Evolutionary conservation across 345 rosid genomes (phyloP), one percentile per base, ranked within the genome.

Genomic region (Clarkia xantiana): DNA sequence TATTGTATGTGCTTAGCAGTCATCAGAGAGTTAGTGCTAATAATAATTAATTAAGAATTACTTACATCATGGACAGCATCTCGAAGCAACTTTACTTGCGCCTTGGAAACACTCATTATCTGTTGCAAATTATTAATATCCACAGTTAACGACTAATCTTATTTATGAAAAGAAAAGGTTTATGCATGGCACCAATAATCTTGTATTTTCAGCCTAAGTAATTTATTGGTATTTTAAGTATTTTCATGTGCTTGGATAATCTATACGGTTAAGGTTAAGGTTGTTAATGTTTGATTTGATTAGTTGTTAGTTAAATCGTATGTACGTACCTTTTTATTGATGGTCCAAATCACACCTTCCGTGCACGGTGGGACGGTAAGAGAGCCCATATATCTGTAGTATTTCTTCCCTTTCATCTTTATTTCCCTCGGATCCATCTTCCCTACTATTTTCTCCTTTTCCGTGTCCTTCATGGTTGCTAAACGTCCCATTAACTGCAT

Each of bases 301-400:
- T 22, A 22, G 5, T 5, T 2, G 5, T 22, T 5, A 5, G 25
- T 22, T 2, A 22, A 2, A 2, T 5, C 5, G 5, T n/a, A 14
- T n/a, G 2, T 12, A 36, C 11, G 10, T 61, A 87, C 91, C 74
- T 71, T 62, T 51, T 53, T 60, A 70, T 68, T 52, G 51, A 84
- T 70, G 54, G 59, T 76, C 95, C 95, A 80, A 49, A 58, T 64
- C 52, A 88, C 89, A 55, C 75, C 80, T 75, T 88, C 76, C 0
- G 89, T 72, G 61, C 95, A 88, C 46, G 95, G 95, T 64, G 97
- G 89, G 29, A 72, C 65, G 0, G 97, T 79, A 45, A 88, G 86
- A 1, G 97, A 88, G 40, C 97, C 97, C 18, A 56, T 45, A 54
- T 88, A 84, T 59, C 80, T 78, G 56, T 75, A 84, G 51, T 74